phyloP scores from a whole-genome alignment of 768 basidiomycete species.

The Melanogaster broomeanus region DNA sequence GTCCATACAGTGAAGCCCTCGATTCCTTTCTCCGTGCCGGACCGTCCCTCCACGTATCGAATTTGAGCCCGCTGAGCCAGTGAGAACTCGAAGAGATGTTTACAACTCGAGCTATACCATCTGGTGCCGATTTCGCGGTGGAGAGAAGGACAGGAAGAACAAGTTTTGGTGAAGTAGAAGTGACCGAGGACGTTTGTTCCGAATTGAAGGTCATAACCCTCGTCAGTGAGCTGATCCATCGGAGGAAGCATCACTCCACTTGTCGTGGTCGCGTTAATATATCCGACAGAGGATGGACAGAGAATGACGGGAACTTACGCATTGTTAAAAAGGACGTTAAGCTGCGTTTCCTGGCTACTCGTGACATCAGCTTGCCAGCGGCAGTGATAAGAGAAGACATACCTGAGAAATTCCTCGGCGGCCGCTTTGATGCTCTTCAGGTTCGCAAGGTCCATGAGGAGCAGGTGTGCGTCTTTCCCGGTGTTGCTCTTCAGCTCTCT shows the following conservation, averaged over 20 bases:
- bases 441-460: too few relatives aligned
- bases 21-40: too few relatives aligned
- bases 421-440: too few relatives aligned
- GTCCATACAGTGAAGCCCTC: too few relatives aligned
- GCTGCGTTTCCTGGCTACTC: constrained; percentile 22
- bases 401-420: constrained; percentile 41
- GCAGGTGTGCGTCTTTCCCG: too few relatives aligned
- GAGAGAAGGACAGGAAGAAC: constrained; percentile 36
- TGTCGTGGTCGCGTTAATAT: not conserved
- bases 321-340: too few relatives aligned
- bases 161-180: constrained; percentile 37
- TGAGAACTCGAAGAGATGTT: constrained; percentile 33
- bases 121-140: constrained; percentile 31
- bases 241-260: constrained; percentile 36
- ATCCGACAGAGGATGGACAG: constrained; percentile 4
- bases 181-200: too few relatives aligned
- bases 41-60: constrained; percentile 32
- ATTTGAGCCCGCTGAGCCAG: constrained; percentile 20
- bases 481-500: constrained; percentile 22
- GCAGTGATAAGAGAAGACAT: not conserved
- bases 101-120: too few relatives aligned
- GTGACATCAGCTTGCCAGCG: not conserved
- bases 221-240: constrained; percentile 32
- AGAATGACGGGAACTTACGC: constrained; percentile 24
- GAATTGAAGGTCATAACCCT: too few relatives aligned